Evolutionary conservation across 768 basidiomycete species (phyloP), one percentile per base, ranked within the genome.

Genomic region (Lactarius tabidus): DNA sequence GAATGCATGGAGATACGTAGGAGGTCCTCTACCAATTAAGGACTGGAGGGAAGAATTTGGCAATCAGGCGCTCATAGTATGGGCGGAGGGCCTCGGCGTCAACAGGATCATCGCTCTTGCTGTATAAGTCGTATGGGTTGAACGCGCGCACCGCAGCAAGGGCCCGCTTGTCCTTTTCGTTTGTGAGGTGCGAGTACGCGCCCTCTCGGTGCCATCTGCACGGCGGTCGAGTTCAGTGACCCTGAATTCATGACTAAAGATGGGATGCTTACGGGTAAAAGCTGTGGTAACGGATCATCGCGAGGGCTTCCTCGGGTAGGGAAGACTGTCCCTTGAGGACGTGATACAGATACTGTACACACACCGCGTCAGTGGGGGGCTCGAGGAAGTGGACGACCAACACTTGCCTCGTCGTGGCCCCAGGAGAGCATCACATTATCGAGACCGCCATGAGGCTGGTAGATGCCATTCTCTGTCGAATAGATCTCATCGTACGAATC

Each of bases 101-200:
- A 60, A 87, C 84, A 6, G 85, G 83, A 51, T 83, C 82, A 71
- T 95, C 91, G 71, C 82, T 85, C 77, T 96, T 96, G 80, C 88
- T 90, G 80, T 97, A 97, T 8, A 97, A 83, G 72, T 95, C 94
- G 76, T 95, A 96, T 0, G 94, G 93, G 76, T 95, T 96, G 83
- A 96, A 96, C 0, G 88, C 88, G 53, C 83, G 82, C 33, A 93
- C 92, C 18, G 92, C 93, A 45, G 81, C 84, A 36, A 93, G 83
- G 23, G 84, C 79, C 60, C 77, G 77, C 64, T 75, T 69, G 74
- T 93, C 91, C 60, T 86, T 85, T 20, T 88, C 88, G 73, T 87
- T 87, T 67, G 84, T 87, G 55, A 96, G 84, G 72, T 95, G 88
- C 26, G 75, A 73, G 78, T 96, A 96, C 0, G 93, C 94, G 61